Conservation (phyloP, 2,329 filamentous ascomycete species). For the Sporothrix brasiliensis region DNA sequence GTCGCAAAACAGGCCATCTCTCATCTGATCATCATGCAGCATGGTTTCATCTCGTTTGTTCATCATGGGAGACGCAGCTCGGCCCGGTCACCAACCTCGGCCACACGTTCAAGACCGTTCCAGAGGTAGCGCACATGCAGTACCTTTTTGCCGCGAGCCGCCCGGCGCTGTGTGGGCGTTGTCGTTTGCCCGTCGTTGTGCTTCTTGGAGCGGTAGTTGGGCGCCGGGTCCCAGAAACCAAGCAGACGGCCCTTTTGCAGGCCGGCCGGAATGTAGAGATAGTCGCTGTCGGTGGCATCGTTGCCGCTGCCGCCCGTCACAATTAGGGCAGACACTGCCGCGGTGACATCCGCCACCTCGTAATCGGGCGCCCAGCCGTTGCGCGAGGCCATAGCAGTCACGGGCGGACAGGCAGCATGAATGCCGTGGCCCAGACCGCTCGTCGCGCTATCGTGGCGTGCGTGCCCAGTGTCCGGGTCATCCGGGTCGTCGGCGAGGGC, state of each 20-base stretch:
- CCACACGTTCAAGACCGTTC: conserved; percentile 43
- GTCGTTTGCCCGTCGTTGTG: background rate
- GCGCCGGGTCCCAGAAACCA: conserved; percentile 57
- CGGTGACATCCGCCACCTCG: conserved; percentile 55
- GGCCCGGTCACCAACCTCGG: conserved; percentile 46
- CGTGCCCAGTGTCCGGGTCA: conserved; percentile 36
- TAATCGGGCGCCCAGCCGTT: conserved; percentile 39
- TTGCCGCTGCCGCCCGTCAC: conserved; percentile 38
- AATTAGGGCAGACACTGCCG: conserved; percentile 53
- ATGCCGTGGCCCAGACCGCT: background rate
- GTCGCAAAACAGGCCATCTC: background rate
- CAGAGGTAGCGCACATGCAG: conserved; percentile 52
- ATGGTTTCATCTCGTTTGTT: background rate
- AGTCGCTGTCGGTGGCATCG: conserved; percentile 27
- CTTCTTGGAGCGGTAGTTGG: conserved; percentile 37
- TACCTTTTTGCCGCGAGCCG: conserved; percentile 46
- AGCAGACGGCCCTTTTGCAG: conserved; percentile 51
- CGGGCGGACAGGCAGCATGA: conserved; percentile 31
- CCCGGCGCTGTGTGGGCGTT: background rate
- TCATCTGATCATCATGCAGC: background rate
- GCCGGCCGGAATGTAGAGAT: conserved; percentile 46
- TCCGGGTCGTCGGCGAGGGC: conserved; percentile 33
- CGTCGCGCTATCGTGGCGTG: conserved; percentile 31
- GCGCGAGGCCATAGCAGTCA: conserved; percentile 39
- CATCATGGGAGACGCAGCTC: conserved; percentile 43